Percentiles rank a stretch among this genome's conserved stretches.
Conservation (phyloP, 306 rosid genomes). For the Malus sieversii region DNA sequence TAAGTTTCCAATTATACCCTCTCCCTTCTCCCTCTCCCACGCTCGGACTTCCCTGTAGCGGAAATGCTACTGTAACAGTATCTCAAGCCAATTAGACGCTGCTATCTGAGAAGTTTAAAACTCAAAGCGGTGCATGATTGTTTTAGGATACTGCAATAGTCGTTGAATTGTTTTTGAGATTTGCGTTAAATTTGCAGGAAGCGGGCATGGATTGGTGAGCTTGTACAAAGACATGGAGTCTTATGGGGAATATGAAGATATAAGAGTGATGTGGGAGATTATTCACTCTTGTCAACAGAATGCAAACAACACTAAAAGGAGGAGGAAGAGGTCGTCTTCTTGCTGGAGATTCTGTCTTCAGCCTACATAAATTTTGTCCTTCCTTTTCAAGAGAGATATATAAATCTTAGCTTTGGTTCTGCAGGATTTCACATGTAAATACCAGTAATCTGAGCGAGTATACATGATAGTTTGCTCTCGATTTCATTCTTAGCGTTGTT, state of each 20-base stretch:
- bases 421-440: neutral
- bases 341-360: conserved; percentile 37
- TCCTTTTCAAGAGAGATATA: neutral
- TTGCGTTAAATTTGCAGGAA: conserved; percentile 33
- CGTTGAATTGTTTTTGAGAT: neutral
- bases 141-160: neutral
- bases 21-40: neutral
- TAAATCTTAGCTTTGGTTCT: neutral
- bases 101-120: too few relatives aligned
- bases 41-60: neutral
- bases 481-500: neutral
- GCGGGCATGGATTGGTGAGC: conserved; percentile 42
- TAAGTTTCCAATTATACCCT: neutral
- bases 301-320: conserved; percentile 15
- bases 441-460: neutral
- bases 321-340: conserved; percentile 21
- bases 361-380: conserved; percentile 23
- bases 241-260: conserved; percentile 71
- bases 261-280: conserved; percentile 86
- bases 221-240: conserved; percentile 72
- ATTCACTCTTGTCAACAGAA: conserved; percentile 56
- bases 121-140: neutral
- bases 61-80: neutral
- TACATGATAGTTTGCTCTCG: neutral
- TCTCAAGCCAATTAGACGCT: neutral